Evolutionary conservation across 1,284 basidiomycete species (phyloP).

Genomic region (Leccinum griseonigrum): DNA sequence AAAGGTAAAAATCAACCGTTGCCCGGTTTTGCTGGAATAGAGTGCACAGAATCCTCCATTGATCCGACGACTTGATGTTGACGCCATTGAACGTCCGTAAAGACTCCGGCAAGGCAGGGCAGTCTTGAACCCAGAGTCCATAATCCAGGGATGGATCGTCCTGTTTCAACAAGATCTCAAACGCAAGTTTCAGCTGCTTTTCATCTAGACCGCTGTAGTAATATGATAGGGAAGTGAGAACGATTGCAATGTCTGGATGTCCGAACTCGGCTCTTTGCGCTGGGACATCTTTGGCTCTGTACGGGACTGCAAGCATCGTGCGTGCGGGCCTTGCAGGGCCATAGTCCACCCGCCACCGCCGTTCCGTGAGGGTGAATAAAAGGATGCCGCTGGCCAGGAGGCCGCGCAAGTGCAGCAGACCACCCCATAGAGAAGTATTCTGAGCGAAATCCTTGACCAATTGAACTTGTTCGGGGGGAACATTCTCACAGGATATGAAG

Average conservation of each 20-base stretch:
- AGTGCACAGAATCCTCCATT: constrained; percentile 35
- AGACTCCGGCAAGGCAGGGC: constrained; percentile 24
- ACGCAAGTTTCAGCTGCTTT: constrained; percentile 39
- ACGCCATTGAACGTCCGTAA: constrained; percentile 37
- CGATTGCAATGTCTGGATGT: constrained; percentile 49
- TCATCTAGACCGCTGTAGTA: constrained; percentile 47
- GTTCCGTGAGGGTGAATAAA: constrained; percentile 38
- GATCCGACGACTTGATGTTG: constrained; percentile 41
- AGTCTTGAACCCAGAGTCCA: constrained; percentile 38
- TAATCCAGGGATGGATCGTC: constrained; percentile 48
- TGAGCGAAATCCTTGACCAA: constrained; percentile 16
- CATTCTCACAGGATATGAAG: constrained; percentile 23
- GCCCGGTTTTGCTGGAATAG: constrained; percentile 26
- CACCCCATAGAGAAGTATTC: constrained; percentile 27
- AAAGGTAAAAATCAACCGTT: constrained; percentile 49
- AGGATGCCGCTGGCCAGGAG: constrained; percentile 44
- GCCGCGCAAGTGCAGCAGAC: constrained; percentile 44
- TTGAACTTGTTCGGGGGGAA: constrained; percentile 16
- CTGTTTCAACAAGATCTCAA: constrained; percentile 40
- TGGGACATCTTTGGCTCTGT: constrained; percentile 52
- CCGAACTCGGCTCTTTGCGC: constrained; percentile 51
- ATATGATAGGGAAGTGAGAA: constrained; percentile 50
- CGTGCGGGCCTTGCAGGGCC: constrained; percentile 41
- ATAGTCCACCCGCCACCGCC: constrained; percentile 51
- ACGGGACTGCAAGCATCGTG: constrained; percentile 52